Evolutionary conservation across 2,329 filamentous ascomycete species (phyloP).

Genomic region (Pyricularia pennisetigena): DNA sequence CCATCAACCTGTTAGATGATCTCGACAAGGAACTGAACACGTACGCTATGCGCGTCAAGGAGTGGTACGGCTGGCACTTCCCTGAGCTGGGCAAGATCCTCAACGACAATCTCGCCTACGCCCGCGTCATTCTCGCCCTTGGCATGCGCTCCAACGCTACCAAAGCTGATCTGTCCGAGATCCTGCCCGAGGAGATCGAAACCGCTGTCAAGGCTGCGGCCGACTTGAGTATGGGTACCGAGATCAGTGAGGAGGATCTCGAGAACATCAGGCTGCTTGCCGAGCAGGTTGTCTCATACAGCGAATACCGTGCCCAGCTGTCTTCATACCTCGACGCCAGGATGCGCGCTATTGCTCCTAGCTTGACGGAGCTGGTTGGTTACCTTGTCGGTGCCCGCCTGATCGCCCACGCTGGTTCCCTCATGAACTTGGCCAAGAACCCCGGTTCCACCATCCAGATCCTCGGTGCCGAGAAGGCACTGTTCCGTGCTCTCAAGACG

Average conservation of each 20-base stretch:
- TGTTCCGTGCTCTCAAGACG: constrained; percentile 97
- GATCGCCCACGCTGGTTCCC: constrained; percentile 87
- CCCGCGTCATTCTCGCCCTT: constrained; percentile 77
- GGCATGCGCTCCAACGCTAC: constrained; percentile 78
- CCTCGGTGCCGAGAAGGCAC: constrained; percentile 93
- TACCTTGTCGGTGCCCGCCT: constrained; percentile 90
- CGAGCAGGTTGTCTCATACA: constrained; percentile 86
- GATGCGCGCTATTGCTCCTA: constrained; percentile 95
- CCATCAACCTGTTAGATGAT: constrained; percentile 87
- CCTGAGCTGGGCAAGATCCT: constrained; percentile 95
- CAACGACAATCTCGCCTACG: constrained; percentile 93
- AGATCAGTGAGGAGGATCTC: constrained; percentile 87
- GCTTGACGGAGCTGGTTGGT: constrained; percentile 85
- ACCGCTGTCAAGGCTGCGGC: constrained; percentile 83
- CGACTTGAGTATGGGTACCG: constrained; percentile 96
- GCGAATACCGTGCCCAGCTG: constrained; percentile 81
- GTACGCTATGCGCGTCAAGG: constrained; percentile 98
- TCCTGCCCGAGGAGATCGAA: constrained; percentile 94
- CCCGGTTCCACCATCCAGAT: constrained; percentile 96
- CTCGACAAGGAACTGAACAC: constrained; percentile 98
- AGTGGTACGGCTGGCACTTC: constrained; percentile 99
- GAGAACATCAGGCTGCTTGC: constrained; percentile 87
- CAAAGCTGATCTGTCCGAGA: constrained; percentile 71
- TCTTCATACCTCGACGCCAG: constrained; percentile 82
- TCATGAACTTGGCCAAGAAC: constrained; percentile 91